Percentiles rank a stretch among this genome's conserved stretches.
phyloP scores from a whole-genome alignment of 495 filamentous ascomycete genomes.

The Penicillium taxi region DNA sequence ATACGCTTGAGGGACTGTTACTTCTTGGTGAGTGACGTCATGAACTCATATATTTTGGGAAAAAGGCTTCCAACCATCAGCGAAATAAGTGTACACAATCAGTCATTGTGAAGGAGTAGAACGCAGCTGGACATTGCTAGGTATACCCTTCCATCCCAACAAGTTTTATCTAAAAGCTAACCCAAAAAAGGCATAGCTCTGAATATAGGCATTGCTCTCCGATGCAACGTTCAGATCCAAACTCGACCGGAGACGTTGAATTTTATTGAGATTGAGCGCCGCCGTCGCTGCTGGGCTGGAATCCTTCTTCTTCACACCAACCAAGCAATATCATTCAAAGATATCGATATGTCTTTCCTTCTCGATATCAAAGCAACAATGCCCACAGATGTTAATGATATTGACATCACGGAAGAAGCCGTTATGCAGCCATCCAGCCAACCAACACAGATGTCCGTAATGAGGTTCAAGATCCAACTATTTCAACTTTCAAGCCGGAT shows the following conservation, averaged over 20 bases:
- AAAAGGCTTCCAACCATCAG: too few species aligned
- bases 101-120: constrained; percentile 14
- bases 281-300: constrained; percentile 20
- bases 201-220: constrained; percentile 16
- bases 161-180: too few species aligned
- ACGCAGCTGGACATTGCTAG: constrained; percentile 13
- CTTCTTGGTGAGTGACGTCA: too few species aligned
- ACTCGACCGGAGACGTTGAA: too few species aligned
- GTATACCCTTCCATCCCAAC: too few species aligned
- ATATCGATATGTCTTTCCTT: constrained; percentile 15
- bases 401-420: constrained; percentile 8
- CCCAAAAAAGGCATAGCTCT: constrained; percentile 13
- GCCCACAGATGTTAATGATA: constrained; percentile 15
- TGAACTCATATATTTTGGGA: too few species aligned
- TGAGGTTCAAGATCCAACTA: constrained; percentile 12
- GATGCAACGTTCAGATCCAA: too few species aligned
- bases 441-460: constrained; percentile 18
- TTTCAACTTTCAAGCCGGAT: constrained; percentile 13
- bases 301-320: constrained; percentile 14
- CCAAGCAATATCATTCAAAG: constrained; percentile 14
- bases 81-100: constrained; percentile 11
- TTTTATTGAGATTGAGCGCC: constrained; percentile 9
- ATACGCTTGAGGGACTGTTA: constrained; percentile 14
- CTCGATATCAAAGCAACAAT: constrained; percentile 5
- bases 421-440: constrained; percentile 6